Conservation (phyloP, 2,329 filamentous ascomycete species). For the Botrytis porri region DNA sequence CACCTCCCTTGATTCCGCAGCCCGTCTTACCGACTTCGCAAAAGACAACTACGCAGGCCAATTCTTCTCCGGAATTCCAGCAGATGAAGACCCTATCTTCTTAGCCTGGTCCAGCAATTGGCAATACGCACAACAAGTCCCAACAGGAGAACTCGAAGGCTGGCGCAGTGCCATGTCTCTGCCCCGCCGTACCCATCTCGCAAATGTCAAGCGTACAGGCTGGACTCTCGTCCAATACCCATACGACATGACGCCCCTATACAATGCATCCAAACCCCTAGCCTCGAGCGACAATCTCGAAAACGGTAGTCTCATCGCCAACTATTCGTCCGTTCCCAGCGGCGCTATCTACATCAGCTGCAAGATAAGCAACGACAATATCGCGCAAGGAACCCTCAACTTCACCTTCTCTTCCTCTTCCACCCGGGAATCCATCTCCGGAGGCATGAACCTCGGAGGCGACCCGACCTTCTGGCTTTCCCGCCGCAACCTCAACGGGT, state of each 20-base stretch:
- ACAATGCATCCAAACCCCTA: constrained; percentile 43
- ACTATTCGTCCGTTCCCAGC: constrained; percentile 50
- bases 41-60: constrained; percentile 57
- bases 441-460: constrained; percentile 49
- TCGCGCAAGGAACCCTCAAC: constrained; percentile 42
- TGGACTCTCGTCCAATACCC: constrained; percentile 51
- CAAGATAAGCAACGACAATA: constrained; percentile 44
- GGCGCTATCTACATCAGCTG: constrained; percentile 54
- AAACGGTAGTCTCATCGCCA: constrained; percentile 48
- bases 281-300: constrained; percentile 44
- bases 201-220: constrained; percentile 49
- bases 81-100: constrained; percentile 35
- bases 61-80: constrained; percentile 50
- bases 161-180: constrained; percentile 53
- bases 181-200: constrained; percentile 53
- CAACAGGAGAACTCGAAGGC: constrained; percentile 50
- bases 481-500: constrained; percentile 48
- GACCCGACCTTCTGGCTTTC: constrained; percentile 52
- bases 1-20: constrained; percentile 43
- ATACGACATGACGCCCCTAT: constrained; percentile 48
- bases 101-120: constrained; percentile 60
- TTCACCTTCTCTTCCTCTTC: constrained; percentile 51
- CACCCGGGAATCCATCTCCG: constrained; percentile 48
- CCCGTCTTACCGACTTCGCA: constrained; percentile 46
- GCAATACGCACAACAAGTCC: constrained; percentile 54